Base-by-base conservation (phyloP, 768 basidiomycete species). In the Termitomyces sp. region DNA sequence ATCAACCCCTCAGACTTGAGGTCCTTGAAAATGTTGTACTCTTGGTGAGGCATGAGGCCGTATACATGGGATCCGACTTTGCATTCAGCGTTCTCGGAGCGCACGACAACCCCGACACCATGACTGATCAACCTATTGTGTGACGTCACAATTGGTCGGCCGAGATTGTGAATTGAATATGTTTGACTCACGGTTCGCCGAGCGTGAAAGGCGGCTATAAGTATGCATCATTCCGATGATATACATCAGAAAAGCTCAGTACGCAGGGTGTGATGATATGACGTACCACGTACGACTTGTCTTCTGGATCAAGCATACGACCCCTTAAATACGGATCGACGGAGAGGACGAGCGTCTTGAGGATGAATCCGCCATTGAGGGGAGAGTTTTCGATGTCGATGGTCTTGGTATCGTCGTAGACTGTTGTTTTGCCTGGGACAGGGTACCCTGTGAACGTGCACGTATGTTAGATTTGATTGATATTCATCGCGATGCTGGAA, bases 351-450 rank as follows among this genome's bases (percentile, higher is more conserved):
- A 85, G 72, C 0, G 73, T 74, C 66, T 84, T 85, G 60, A 82
- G 44, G 8, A 85, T 62, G 54, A 81, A 62, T 0, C 79, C 78
- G 0, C 79, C 78, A 19, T 79, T 65, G 41, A 82, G 64, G 1
- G 74, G 64, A 0, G 73, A 74, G 28, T 62, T 74, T 17, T 81
- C 78, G 19, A 76, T 61, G 59, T 85, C 83, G 61, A 85, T 83
- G 0, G 69, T 75, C 53, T 74, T 63, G 0, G 68, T 74, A 4
- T 56, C 67, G 55, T 83, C 80, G 57, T 79, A 73, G 0, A 76
- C 61, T 2, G 75, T 74, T 5, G 78, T 79, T 60, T 78, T 71
- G 17, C 78, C 78, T 0, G 75, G 76, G 35, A 73, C 68, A 12
- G 79, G 78, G 52, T 68, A 77, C 8, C 67, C 77, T 72, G 41